phyloP scores from a whole-genome alignment of 257 asterid genomes.

The Nicotiana otophora region DNA sequence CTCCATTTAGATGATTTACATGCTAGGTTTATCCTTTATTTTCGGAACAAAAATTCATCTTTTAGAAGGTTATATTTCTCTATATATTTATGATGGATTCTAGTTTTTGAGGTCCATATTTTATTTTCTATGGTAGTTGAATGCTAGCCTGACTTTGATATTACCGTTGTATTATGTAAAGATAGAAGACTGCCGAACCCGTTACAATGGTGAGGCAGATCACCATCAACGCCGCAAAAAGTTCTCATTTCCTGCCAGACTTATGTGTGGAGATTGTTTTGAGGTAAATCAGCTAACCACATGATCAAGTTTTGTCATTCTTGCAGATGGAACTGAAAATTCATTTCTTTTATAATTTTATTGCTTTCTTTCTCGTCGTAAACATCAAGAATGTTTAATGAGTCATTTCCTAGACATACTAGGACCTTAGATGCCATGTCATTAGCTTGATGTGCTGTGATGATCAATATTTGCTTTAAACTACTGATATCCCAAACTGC shows the following conservation, averaged over 20 bases:
- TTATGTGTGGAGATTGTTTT: constrained; percentile 91
- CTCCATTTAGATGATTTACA: background rate
- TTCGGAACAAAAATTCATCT: background rate
- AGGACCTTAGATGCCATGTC: background rate
- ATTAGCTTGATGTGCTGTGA: background rate
- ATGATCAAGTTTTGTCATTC: background rate
- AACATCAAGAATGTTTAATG: background rate
- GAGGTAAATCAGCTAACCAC: constrained; percentile 44
- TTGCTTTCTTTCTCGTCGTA: background rate
- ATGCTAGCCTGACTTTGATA: background rate
- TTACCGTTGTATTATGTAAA: constrained; percentile 16
- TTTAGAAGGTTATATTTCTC: background rate
- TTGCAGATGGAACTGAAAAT: background rate
- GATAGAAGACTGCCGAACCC: constrained; percentile 96
- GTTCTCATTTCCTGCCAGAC: constrained; percentile 95
- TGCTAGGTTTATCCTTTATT: background rate
- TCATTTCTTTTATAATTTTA: background rate
- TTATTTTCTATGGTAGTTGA: constrained; percentile 3
- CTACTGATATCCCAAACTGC: background rate
- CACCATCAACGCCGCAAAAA: constrained; percentile 90
- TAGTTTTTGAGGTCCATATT: background rate
- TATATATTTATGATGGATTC: background rate
- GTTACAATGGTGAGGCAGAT: constrained; percentile 98
- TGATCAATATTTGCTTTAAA: background rate
- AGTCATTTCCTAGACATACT: background rate